Base-by-base conservation (phyloP, 2,329 filamentous ascomycete species). In the Fusarium penzigii region DNA sequence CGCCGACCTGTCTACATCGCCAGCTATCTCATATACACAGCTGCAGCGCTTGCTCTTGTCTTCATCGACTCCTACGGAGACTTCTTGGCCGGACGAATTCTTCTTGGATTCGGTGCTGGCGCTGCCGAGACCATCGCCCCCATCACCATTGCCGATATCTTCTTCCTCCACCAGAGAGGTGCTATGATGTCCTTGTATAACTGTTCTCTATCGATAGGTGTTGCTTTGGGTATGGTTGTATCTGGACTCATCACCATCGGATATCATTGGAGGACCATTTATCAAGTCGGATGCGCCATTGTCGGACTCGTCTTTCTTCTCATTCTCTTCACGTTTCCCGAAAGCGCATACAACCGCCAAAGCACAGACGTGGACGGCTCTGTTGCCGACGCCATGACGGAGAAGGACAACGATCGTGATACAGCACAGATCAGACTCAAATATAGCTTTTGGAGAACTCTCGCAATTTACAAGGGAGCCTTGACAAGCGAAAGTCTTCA, bases 161-260 rank as follows among this genome's bases (percentile, higher is more conserved):
- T 83, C 66, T 84, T 82, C 62, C 67, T 84, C 14, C 80, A 84
- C 53, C 77, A 84, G 59, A 71, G 81, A 46, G 80, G 79, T 1
- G 66, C 71, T 2, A 68, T 79, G 39, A 83, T 81, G 77, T 75
- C 77, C 57, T 59, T 73, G 11, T 76, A 78, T 55, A 73, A 71
- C 13, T 68, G 69, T 17, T 72, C 72, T 14, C 59, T 78, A 0
- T 73, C 74, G 2, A 59, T 73, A 1, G 76, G 76, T 2, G 75
- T 77, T 6, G 72, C 72, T 2, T 66, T 68, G 14, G 76, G 77
- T 3, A 62, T 77, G 49, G 64, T 79, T 16, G 67, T 79, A 38
- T 72, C 73, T 25, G 76, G 78, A 1, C 61, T 81, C 6, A 79
- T 83, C 53, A 76, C 77, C 12, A 78, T 79, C 51, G 55, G 73